Conservation (phyloP, 2,329 filamentous ascomycete genomes). For the Pseudocercospora fuligena region DNA sequence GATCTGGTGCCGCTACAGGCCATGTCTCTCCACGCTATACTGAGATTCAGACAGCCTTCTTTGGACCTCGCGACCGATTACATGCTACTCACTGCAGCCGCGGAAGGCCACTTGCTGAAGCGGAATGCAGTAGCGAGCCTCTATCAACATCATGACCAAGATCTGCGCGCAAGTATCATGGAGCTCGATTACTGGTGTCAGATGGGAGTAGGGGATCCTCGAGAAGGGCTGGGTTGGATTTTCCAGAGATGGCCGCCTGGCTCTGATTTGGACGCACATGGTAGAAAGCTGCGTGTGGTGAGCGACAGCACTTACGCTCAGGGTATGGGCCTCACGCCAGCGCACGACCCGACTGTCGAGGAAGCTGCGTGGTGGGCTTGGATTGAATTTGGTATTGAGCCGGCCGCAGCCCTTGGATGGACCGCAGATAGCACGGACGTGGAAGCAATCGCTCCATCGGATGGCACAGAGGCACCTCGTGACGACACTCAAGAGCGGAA, state of each 20-base stretch:
- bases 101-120: conserved; percentile 81
- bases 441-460: not conserved
- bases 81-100: conserved; percentile 79
- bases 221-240: conserved; percentile 89
- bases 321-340: conserved; percentile 74
- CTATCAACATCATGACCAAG: conserved; percentile 69
- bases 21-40: conserved; percentile 81
- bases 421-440: conserved; percentile 27
- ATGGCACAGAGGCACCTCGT: not conserved
- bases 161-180: conserved; percentile 79
- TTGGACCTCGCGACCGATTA: conserved; percentile 75
- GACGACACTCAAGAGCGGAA: not conserved
- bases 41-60: conserved; percentile 73
- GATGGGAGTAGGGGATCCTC: conserved; percentile 87
- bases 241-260: conserved; percentile 76
- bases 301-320: conserved; percentile 78
- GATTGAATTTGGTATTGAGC: conserved; percentile 66
- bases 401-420: conserved; percentile 45
- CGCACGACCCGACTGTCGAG: conserved; percentile 56
- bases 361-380: conserved; percentile 69
- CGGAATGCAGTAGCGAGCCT: conserved; percentile 70
- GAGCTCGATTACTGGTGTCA: conserved; percentile 98
- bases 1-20: conserved; percentile 74
- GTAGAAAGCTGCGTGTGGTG: conserved; percentile 73
- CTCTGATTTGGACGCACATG: conserved; percentile 68